These are phyloP conservation scores for Ogataea haglerorum DNA, from an alignment of 805 yeast species.

Conservation along the genomic window DNA sequence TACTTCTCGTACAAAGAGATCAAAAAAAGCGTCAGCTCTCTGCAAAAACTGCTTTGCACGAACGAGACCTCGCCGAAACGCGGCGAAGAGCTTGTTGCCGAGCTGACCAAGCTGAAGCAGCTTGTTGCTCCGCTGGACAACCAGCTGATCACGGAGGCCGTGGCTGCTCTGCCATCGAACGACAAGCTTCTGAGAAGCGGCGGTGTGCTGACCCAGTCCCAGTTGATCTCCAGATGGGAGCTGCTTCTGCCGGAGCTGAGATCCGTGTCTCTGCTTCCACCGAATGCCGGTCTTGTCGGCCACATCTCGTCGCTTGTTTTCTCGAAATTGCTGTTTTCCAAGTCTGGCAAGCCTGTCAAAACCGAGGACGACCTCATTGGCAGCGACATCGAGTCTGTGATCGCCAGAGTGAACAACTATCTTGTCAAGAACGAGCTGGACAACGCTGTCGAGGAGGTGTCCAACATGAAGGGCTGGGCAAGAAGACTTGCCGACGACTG, in stretches of 20 bases:
- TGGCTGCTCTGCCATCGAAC: constrained; percentile 43
- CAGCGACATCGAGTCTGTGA: constrained; percentile 81
- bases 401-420: constrained; percentile 79
- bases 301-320: constrained; percentile 79
- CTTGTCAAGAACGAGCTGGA: constrained; percentile 74
- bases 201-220: constrained; percentile 74
- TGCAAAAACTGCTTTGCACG: constrained; percentile 38
- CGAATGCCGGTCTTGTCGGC: constrained; percentile 93
- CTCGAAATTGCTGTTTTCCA: constrained; percentile 70
- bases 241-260: constrained; percentile 81
- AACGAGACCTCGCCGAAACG: constrained; percentile 37
- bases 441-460: constrained; percentile 88
- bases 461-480: constrained; percentile 88
- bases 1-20: constrained; percentile 37
- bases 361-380: constrained; percentile 42
- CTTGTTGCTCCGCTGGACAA: constrained; percentile 37
- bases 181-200: constrained; percentile 37
- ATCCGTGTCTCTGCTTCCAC: constrained; percentile 84
- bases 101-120: constrained; percentile 34
- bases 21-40: constrained; percentile 42
- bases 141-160: constrained; percentile 37
- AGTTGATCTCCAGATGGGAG: constrained; percentile 76
- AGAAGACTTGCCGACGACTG: constrained; percentile 88
- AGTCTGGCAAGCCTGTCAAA: constrained; percentile 63
- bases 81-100: constrained; percentile 47